Evolutionary conservation across 75 land plant genomes (phyloP).

Genomic region (Cryptomeria japonica): DNA sequence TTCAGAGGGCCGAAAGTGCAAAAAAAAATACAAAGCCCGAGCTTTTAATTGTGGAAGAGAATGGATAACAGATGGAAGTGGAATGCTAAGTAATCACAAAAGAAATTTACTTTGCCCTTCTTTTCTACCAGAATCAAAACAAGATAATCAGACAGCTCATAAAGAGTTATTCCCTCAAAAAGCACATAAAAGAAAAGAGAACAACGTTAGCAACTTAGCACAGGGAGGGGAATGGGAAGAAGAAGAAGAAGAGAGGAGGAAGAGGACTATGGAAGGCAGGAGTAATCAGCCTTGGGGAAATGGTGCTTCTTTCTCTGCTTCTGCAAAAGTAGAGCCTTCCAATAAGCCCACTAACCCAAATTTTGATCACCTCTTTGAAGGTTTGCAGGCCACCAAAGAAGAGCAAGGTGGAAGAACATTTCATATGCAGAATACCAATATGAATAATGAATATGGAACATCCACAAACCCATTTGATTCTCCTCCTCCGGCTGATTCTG

Average conservation of each 20-base stretch:
- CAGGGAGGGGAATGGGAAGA: background rate
- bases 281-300: background rate
- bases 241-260: background rate
- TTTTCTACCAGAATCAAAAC: background rate
- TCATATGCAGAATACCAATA: background rate
- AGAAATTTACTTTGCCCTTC: background rate
- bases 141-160: background rate
- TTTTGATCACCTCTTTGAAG: slow-evolving; percentile 9
- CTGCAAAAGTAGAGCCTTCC: background rate
- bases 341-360: background rate
- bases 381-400: background rate
- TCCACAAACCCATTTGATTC: background rate
- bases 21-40: too few species aligned
- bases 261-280: background rate
- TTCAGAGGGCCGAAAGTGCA: too few species aligned
- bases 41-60: too few species aligned
- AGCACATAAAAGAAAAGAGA: background rate
- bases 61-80: background rate
- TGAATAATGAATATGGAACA: background rate
- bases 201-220: too few species aligned
- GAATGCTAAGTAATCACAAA: background rate
- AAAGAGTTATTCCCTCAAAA: slow-evolving; percentile 3
- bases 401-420: background rate
- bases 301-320: background rate
- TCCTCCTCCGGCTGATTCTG: background rate